Evolutionary conservation across 2,329 filamentous ascomycete genomes (phyloP).

Genomic region (Ophiostoma ulmi): DNA sequence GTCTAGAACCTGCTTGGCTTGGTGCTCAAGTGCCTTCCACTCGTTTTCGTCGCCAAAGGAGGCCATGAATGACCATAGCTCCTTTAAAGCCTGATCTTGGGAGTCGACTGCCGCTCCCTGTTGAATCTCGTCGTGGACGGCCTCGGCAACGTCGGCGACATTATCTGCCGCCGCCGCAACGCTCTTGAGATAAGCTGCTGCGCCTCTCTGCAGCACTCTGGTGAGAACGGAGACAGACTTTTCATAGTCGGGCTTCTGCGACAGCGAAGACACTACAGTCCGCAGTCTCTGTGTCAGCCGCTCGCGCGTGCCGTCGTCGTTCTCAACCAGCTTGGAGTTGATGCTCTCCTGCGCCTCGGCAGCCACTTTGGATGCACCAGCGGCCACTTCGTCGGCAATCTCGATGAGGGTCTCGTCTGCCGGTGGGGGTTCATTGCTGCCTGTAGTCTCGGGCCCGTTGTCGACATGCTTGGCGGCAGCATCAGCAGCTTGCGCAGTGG

Average conservation of each 20-base stretch:
- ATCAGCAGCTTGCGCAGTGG: constrained; percentile 69
- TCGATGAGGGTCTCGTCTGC: constrained; percentile 45
- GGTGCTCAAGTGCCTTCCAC: constrained; percentile 69
- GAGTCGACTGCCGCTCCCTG: constrained; percentile 60
- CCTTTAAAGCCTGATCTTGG: constrained; percentile 67
- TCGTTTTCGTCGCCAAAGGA: constrained; percentile 69
- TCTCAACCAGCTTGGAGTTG: constrained; percentile 65
- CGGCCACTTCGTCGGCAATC: constrained; percentile 49
- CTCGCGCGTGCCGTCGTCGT: constrained; percentile 58
- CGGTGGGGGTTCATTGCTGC: neutral
- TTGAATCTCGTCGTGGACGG: constrained; percentile 13
- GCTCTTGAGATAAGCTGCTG: constrained; percentile 55
- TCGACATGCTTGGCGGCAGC: constrained; percentile 68
- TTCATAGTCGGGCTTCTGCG: constrained; percentile 73
- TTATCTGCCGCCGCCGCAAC: constrained; percentile 66
- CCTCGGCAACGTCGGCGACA: constrained; percentile 53
- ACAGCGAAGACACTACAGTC: constrained; percentile 66
- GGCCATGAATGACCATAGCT: constrained; percentile 74
- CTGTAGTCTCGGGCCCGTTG: neutral
- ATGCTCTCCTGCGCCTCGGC: constrained; percentile 63
- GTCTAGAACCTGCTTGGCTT: constrained; percentile 64
- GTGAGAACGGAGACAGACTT: constrained; percentile 78
- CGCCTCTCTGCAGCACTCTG: constrained; percentile 71
- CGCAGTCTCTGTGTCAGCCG: constrained; percentile 67
- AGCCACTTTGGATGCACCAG: constrained; percentile 50